Conservation (phyloP, 805 yeast genomes). For the Yueomyces sp. region DNA sequence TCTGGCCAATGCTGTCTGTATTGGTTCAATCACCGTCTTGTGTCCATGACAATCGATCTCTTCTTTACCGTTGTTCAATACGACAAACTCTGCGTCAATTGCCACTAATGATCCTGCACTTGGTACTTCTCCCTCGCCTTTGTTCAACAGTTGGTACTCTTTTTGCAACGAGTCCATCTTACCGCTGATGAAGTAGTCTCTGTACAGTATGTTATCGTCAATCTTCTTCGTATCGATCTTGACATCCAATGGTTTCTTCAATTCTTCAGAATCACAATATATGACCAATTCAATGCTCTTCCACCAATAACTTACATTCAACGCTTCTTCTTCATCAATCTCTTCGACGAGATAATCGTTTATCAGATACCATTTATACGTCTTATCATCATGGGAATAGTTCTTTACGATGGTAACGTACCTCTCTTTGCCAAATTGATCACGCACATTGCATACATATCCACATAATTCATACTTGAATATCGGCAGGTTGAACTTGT, state of each 20-base stretch:
- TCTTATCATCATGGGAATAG: slow-evolving; percentile 19
- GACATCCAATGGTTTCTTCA: slow-evolving; percentile 28
- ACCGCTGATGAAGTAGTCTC: slow-evolving; percentile 62
- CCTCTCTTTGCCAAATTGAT: slow-evolving; percentile 40
- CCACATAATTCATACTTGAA: slow-evolving; percentile 52
- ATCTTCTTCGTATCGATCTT: slow-evolving; percentile 17
- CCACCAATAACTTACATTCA: slow-evolving; percentile 64
- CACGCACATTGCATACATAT: slow-evolving; percentile 52
- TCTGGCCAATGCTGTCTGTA: slow-evolving; percentile 67
- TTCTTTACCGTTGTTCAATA: slow-evolving; percentile 59
- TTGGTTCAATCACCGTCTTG: slow-evolving; percentile 60
- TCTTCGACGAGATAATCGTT: slow-evolving; percentile 83
- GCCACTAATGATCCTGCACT: slow-evolving; percentile 67
- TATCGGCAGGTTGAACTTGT: slow-evolving; percentile 17
- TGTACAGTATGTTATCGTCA: slow-evolving; percentile 52
- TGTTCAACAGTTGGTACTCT: slow-evolving; percentile 58
- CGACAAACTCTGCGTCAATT: slow-evolving; percentile 93
- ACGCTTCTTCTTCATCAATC: slow-evolving; percentile 63
- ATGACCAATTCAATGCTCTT: slow-evolving; percentile 65
- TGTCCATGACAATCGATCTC: slow-evolving; percentile 68
- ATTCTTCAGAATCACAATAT: slow-evolving; percentile 40
- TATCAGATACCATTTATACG: slow-evolving; percentile 60
- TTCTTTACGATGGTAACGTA: slow-evolving; percentile 46
- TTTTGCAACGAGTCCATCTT: slow-evolving; percentile 42
- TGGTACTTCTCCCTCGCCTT: slow-evolving; percentile 48